Evolutionary conservation across 2,329 filamentous ascomycete species (phyloP).

Genomic region (Ascomycota sp.): DNA sequence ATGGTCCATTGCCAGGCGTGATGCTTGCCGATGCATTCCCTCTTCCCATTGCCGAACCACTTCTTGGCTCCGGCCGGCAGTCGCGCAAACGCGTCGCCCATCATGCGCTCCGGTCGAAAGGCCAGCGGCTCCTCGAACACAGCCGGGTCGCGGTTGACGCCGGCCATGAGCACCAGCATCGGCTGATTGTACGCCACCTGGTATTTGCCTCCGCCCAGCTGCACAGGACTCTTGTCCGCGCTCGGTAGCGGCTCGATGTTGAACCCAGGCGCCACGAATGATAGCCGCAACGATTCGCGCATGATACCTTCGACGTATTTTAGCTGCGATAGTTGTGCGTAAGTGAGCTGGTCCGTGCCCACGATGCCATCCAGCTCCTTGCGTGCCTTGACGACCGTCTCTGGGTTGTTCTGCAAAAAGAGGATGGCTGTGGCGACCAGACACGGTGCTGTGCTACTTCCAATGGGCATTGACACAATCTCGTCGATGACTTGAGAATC

Average conservation of each 20-base stretch:
- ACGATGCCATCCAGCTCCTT: constrained; percentile 30
- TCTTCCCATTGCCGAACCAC: constrained; percentile 29
- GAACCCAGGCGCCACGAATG: constrained; percentile 30
- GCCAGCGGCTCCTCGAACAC: constrained; percentile 24
- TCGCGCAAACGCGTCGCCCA: constrained; percentile 19
- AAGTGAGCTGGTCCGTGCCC: constrained; percentile 19
- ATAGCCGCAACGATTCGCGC: constrained; percentile 30
- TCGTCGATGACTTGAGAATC: constrained; percentile 43
- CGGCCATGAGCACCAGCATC: constrained; percentile 25
- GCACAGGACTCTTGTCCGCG: constrained; percentile 20
- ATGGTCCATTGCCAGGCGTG: constrained; percentile 25
- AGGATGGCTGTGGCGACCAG: constrained; percentile 23
- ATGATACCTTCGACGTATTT: constrained; percentile 30
- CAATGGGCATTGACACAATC: constrained; percentile 44
- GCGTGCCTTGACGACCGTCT: constrained; percentile 24
- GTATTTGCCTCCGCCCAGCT: constrained; percentile 25
- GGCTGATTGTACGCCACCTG: constrained; percentile 24
- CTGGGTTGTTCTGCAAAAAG: constrained; percentile 27
- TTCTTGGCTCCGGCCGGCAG: constrained; percentile 23
- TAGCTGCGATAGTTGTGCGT: constrained; percentile 27
- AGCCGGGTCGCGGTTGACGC: constrained; percentile 24
- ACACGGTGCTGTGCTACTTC: constrained; percentile 26
- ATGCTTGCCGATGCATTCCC: constrained; percentile 27
- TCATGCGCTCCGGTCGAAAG: constrained; percentile 26
- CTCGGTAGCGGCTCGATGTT: constrained; percentile 25